Evolutionary conservation across 352 stramenopile genomes (phyloP), one percentile per base, ranked within the genome.

Genomic region (Halophytophthora polymorphica): DNA sequence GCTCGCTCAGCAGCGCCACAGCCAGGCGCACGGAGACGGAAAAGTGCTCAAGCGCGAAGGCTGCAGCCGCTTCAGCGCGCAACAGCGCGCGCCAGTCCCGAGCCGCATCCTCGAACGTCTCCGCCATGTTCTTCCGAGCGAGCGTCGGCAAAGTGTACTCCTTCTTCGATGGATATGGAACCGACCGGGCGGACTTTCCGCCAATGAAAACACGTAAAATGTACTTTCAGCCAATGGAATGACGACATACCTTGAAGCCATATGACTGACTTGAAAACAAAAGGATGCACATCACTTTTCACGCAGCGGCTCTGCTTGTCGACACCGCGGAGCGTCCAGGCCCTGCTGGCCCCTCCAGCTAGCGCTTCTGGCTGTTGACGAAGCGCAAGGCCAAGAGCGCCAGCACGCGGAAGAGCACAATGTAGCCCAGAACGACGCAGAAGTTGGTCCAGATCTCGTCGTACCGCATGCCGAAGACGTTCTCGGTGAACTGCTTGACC

Each of bases 1-100:
- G 22, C n/a, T 50, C 33, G 28, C 50, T 61, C 13, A 54, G 28
- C 1, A 87, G 62, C 23, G 62, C 56, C 2, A 76, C 55, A 1
- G 70, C 66, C 23, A 87, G 33, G 4, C 58, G 40, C 57, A 82
- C 50, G 2, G 66, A 38, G 0, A 50, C 5, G n/a, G 62, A 55
- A 2, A 74, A 54, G 34, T 80, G 48, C 21, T 15, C 51, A 17
- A 56, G 28, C 1, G 76, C 48, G 21, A 79, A 73, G 14, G 51
- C 28, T 6, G 54, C 45, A n/a, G 42, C 41, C 15, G 62, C 49
- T 14, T 58, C 60, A 13, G 53, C 44, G 29, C 46, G 47, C 44
- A 86, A 46, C 50, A 87, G 56, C 36, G 59, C 61, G 15, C 58
- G 56, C 76, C 71, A 86, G 37, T 82, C 76, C 7, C 56, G 60